Evolutionary conservation across 768 basidiomycete genomes (phyloP).

Genomic region (Tricholoma terreum): DNA sequence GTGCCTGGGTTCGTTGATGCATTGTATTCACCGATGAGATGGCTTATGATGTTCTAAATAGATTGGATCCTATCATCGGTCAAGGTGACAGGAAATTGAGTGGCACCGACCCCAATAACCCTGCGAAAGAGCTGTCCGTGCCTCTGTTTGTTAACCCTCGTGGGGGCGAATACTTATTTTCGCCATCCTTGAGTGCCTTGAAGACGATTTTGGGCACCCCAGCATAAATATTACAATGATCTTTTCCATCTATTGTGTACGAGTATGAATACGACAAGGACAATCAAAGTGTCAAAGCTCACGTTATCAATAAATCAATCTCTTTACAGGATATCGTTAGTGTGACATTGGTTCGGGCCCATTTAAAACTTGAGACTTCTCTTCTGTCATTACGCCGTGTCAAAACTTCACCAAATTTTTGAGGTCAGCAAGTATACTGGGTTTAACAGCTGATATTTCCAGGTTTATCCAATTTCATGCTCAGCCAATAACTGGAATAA

Average conservation of each 20-base stretch:
- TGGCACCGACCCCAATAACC: slow-evolving; percentile 32
- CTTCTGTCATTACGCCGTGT: neutral
- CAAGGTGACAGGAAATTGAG: slow-evolving; percentile 24
- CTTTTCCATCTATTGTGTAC: neutral
- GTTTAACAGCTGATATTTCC: neutral
- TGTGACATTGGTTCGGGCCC: neutral
- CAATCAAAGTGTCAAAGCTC: neutral
- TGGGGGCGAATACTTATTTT: slow-evolving; percentile 55
- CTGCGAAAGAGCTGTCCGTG: slow-evolving; percentile 27
- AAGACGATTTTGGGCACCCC: slow-evolving; percentile 29
- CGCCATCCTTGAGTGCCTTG: slow-evolving; percentile 46
- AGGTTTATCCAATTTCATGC: slow-evolving; percentile 74
- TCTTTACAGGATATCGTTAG: neutral
- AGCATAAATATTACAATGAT: neutral
- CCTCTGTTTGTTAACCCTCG: slow-evolving; percentile 41
- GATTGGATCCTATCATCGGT: slow-evolving; percentile 50
- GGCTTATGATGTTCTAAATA: slow-evolving; percentile 16
- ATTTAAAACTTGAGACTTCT: neutral
- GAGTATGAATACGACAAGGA: neutral
- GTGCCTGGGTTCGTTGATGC: slow-evolving; percentile 27
- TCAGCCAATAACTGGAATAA: slow-evolving; percentile 76
- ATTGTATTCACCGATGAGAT: neutral
- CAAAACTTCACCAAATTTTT: neutral
- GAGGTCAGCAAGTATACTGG: neutral
- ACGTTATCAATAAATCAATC: neutral